A percentile compares a stretch with the other conserved stretches of the same genome.
These are phyloP conservation scores for Thozetella sp. DNA, from an alignment of 495 filamentous ascomycete genomes.

Conservation along the genomic window DNA sequence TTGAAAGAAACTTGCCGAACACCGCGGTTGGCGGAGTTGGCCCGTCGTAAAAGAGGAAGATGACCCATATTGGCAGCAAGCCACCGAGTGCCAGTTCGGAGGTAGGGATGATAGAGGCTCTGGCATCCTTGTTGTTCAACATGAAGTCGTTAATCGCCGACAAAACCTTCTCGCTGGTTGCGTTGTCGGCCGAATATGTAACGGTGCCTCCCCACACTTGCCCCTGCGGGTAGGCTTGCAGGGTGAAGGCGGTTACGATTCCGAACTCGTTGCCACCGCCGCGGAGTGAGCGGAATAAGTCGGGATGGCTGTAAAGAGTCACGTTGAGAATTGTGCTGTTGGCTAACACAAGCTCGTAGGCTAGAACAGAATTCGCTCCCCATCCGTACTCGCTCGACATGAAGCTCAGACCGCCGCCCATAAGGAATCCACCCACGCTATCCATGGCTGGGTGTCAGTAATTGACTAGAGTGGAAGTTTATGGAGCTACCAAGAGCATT, in stretches of 20 bases:
- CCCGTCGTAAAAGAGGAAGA: constrained; percentile 66
- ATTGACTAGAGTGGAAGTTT: too few species aligned
- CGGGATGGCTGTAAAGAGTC: constrained; percentile 33
- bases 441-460: too few species aligned
- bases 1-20: constrained; percentile 57
- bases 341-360: constrained; percentile 59
- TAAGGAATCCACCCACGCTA: constrained; percentile 42
- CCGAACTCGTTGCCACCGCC: constrained; percentile 57
- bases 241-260: constrained; percentile 48
- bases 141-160: constrained; percentile 55
- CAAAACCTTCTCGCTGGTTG: constrained; percentile 42
- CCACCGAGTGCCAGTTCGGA: constrained; percentile 42
- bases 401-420: constrained; percentile 46
- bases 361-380: constrained; percentile 53
- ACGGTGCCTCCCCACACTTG: constrained; percentile 58
- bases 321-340: constrained; percentile 54
- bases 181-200: constrained; percentile 36
- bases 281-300: constrained; percentile 43
- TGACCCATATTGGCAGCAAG: constrained; percentile 53
- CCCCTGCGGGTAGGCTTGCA: constrained; percentile 46
- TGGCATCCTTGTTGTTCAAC: constrained; percentile 55
- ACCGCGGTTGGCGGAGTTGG: constrained; percentile 51
- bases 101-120: constrained; percentile 57
- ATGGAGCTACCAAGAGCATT: too few species aligned
- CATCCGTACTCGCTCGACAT: constrained; percentile 59